Base-by-base conservation (phyloP, 164 flowering plant genomes). In the Houttuynia cordata region DNA sequence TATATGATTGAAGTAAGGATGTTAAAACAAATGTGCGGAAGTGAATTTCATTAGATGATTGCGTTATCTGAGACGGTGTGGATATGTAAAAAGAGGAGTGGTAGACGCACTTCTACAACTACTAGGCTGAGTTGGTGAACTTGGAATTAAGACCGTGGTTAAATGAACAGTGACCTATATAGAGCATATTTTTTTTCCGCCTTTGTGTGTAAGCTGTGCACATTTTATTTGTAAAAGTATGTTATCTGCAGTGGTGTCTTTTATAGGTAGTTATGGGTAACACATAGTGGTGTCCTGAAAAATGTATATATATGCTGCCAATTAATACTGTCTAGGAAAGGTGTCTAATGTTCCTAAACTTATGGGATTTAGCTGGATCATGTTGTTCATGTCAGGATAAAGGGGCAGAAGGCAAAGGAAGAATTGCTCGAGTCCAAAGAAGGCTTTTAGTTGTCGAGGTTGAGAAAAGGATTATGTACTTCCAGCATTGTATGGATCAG, bases 351-450 rank as follows among this genome's bases (percentile, higher is more conserved):
- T 30, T 30, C 37, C 37, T 30, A 30, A 30, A 30, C 37, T 30
- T 30, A 30, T 30, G 37, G 37, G 14, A 23, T 23, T 54, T 7
- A 30, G 9, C 10, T 21, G 25, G 3, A 23, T 10, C 56, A 53
- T 21, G 8, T 53, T 53, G 18, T 21, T 53, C 25, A 21, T 53
- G 65, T 72, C 81, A 93, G 99, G 97, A 86, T 69, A 77, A 77
- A 24, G 79, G 85, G 73, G 92, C 95, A 20, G 91, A 84, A 79
- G 99, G 97, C 34, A 86, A 86, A 65, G 99, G 99, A 60, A 82
- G 87, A 73, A 67, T 76, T 68, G 96, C 99, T 70, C 84, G 96
- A 45, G 63, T 78, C 34, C 97, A 88, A 24, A 83, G 99, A 75
- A 84, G 97, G 77, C 77, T 90, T 53, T 83, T 90, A 22, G 42